Percentiles rank a stretch among this genome's conserved stretches.
phyloP scores from a whole-genome alignment of 2,329 filamentous ascomycete species.

The Aspergillus novofumigatus region DNA sequence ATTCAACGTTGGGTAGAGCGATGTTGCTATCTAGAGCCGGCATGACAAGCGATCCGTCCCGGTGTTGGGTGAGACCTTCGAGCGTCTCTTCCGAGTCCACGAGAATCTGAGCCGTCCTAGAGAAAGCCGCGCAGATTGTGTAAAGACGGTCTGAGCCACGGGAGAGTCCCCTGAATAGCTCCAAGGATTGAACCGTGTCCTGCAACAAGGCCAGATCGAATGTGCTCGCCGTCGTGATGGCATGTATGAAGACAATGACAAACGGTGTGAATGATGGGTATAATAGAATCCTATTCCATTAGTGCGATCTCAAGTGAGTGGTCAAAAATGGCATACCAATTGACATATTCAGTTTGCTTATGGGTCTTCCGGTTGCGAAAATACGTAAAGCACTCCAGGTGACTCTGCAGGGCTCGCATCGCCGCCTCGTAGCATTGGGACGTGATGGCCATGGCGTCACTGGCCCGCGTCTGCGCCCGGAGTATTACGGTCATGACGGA shows the following conservation, averaged over 20 bases:
- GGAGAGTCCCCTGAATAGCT: constrained; percentile 19
- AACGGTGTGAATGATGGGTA: constrained; percentile 26
- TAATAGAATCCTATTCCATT: constrained; percentile 16
- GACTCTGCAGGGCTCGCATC: constrained; percentile 21
- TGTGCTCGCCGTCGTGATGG: constrained; percentile 20
- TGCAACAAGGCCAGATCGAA: constrained; percentile 20
- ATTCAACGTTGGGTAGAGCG: constrained; percentile 19
- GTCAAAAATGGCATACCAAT: constrained; percentile 12
- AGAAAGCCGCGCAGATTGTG: constrained; percentile 21
- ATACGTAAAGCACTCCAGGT: constrained; percentile 23
- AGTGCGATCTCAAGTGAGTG: background rate
- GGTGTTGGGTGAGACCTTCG: constrained; percentile 18
- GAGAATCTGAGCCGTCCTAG: constrained; percentile 20
- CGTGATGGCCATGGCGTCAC: constrained; percentile 20
- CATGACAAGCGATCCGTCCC: constrained; percentile 21
- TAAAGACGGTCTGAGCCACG: constrained; percentile 18
- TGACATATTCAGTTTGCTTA: constrained; percentile 26
- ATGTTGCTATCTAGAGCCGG: constrained; percentile 17
- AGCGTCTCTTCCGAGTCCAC: constrained; percentile 20
- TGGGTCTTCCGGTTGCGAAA: constrained; percentile 22
- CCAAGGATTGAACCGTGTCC: constrained; percentile 18
- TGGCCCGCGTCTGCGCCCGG: constrained; percentile 20
- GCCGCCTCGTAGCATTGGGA: constrained; percentile 24
- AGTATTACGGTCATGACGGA: constrained; percentile 23
- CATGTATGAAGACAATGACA: constrained; percentile 26